Conservation (phyloP, 305 asterid genomes). For the Solanum chacoense region DNA sequence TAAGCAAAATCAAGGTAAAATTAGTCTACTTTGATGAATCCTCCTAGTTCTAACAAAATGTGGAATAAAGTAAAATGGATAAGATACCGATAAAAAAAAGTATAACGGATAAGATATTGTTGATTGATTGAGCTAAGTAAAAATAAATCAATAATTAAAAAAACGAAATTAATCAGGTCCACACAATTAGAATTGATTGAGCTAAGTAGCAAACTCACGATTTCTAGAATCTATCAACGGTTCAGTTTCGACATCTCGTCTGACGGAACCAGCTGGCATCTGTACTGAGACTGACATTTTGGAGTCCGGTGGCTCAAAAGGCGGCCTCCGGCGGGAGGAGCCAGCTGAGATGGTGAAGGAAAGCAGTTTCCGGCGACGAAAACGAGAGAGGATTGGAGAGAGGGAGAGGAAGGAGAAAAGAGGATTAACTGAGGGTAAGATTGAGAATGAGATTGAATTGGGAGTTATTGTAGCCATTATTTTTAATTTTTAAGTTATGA, state of each 20-base stretch:
- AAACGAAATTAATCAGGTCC: neutral
- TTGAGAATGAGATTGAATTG: conserved; percentile 20
- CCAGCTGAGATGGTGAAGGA: conserved; percentile 16
- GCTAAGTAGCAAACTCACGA: conserved; percentile 30
- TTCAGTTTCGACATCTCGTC: conserved; percentile 46
- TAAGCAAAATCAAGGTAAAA: neutral
- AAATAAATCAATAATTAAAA: neutral
- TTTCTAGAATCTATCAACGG: conserved; percentile 49
- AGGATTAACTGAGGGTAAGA: conserved; percentile 26
- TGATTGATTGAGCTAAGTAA: neutral
- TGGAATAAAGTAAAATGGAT: neutral
- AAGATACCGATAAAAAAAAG: neutral
- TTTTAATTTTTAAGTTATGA: neutral
- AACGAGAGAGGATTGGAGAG: conserved; percentile 16
- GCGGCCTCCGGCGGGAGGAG: conserved; percentile 16
- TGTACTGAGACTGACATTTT: conserved; percentile 49
- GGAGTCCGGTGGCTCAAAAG: conserved; percentile 8
- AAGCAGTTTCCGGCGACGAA: conserved; percentile 26
- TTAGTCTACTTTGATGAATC: neutral
- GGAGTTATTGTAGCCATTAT: conserved; percentile 1
- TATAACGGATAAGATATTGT: neutral
- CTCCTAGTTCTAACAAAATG: neutral
- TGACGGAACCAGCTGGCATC: conserved; percentile 24
- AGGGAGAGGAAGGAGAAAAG: conserved; percentile 19
- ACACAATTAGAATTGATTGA: neutral